phyloP scores from a whole-genome alignment of 2,329 filamentous ascomycete species.

The Neofusicoccum sp. region DNA sequence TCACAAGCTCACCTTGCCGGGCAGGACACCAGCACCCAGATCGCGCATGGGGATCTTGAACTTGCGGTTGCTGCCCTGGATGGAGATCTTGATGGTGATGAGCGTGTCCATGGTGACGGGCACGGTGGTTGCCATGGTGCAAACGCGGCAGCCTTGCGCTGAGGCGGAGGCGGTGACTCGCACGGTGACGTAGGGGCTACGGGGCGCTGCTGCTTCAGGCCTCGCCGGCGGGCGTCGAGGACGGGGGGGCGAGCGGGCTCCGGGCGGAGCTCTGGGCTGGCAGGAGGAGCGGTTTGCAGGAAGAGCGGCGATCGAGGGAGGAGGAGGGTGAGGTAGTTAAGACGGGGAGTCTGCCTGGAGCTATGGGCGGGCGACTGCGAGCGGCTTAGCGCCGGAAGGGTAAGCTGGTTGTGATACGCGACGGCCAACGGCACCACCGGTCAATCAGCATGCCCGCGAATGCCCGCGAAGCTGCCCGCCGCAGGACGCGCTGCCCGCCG shows the following conservation, averaged over 20 bases:
- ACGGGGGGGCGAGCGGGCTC: neutral
- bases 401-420: slow-evolving; percentile 2
- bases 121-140: slow-evolving; percentile 42
- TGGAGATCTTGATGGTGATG: slow-evolving; percentile 82
- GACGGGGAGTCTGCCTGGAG: slow-evolving; percentile 3
- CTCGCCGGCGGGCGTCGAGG: neutral
- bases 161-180: slow-evolving; percentile 12
- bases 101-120: slow-evolving; percentile 64
- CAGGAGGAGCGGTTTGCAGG: neutral
- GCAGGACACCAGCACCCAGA: slow-evolving; percentile 70
- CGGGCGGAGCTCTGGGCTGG: neutral
- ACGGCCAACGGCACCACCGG: neutral
- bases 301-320: neutral
- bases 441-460: too few relatives aligned
- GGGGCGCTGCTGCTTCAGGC: slow-evolving; percentile 3
- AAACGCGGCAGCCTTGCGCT: slow-evolving; percentile 12
- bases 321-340: slow-evolving; percentile 3
- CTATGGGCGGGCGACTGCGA: too few relatives aligned
- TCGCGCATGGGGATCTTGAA: slow-evolving; percentile 90
- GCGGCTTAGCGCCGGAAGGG: neutral
- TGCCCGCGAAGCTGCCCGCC: too few relatives aligned
- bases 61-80: slow-evolving; percentile 72
- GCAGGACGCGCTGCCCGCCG: neutral
- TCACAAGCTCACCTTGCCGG: slow-evolving; percentile 66
- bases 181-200: slow-evolving; percentile 16